Evolutionary conservation across 2,329 filamentous ascomycete species (phyloP).

Genomic region (Colletotrichum simmondsii): DNA sequence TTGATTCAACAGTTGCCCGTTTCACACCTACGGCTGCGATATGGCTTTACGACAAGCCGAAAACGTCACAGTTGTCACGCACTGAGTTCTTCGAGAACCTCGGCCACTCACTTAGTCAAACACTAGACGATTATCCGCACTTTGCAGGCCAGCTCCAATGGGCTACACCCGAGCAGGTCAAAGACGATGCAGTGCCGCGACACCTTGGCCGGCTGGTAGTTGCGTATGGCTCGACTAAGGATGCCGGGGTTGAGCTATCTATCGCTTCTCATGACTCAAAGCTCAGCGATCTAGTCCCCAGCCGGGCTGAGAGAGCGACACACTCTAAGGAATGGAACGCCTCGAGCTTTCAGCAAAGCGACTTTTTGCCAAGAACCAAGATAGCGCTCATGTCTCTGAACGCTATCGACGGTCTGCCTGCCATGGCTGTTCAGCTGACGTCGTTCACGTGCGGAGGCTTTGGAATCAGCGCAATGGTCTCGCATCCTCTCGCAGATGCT

Average conservation of each 20-base stretch:
- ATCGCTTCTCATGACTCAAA: slow-evolving; percentile 41
- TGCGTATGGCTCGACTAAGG: slow-evolving; percentile 46
- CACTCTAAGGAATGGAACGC: slow-evolving; percentile 46
- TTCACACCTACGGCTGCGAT: slow-evolving; percentile 53
- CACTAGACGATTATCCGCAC: slow-evolving; percentile 52
- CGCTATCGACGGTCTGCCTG: slow-evolving; percentile 42
- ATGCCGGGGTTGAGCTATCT: slow-evolving; percentile 54
- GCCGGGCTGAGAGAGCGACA: slow-evolving; percentile 14
- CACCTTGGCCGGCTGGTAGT: slow-evolving; percentile 49
- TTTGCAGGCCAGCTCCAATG: slow-evolving; percentile 53
- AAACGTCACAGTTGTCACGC: neutral
- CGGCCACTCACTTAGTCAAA: slow-evolving; percentile 43
- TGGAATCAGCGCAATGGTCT: slow-evolving; percentile 51
- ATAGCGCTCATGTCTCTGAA: slow-evolving; percentile 46
- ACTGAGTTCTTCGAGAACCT: slow-evolving; percentile 12
- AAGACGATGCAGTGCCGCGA: slow-evolving; percentile 38
- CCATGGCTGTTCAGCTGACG: slow-evolving; percentile 51
- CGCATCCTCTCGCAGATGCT: slow-evolving; percentile 58
- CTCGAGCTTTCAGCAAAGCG: slow-evolving; percentile 45
- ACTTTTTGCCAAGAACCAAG: slow-evolving; percentile 45
- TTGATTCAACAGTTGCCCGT: slow-evolving; percentile 54
- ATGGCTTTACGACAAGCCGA: slow-evolving; percentile 53
- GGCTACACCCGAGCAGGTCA: slow-evolving; percentile 40
- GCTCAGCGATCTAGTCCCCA: slow-evolving; percentile 45
- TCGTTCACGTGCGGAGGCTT: slow-evolving; percentile 53